These are phyloP conservation scores for Pichia sp. DNA, from an alignment of 1,139 yeast species.

Conservation along the genomic window DNA sequence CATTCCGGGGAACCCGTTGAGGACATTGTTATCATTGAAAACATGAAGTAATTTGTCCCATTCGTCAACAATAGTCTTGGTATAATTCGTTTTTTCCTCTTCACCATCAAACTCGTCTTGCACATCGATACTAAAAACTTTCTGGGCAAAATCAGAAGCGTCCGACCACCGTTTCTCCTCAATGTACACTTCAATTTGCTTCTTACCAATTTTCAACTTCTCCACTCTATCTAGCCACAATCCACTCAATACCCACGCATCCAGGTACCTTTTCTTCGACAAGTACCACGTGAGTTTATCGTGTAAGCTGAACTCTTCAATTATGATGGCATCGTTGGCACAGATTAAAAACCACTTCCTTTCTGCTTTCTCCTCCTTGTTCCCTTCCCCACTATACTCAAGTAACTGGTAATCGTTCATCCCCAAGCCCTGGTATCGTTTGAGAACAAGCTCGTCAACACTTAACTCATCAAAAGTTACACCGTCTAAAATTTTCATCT, in stretches of 20 bases:
- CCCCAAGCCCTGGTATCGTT: conserved; percentile 57
- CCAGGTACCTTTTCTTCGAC: conserved; percentile 48
- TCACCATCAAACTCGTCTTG: conserved; percentile 24
- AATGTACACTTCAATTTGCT: conserved; percentile 56
- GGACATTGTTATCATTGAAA: conserved; percentile 49
- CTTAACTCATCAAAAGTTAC: conserved; percentile 70
- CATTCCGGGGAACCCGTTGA: conserved; percentile 44
- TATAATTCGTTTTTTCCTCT: conserved; percentile 21
- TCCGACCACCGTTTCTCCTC: conserved; percentile 50
- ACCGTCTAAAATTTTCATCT: conserved; percentile 63
- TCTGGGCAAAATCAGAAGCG: conserved; percentile 50
- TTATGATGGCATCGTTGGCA: conserved; percentile 73
- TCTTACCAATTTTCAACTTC: conserved; percentile 58
- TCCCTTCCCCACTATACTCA: conserved; percentile 18
- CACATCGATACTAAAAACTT: conserved; percentile 39
- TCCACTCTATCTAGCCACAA: conserved; percentile 48
- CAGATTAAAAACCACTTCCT: conserved; percentile 63
- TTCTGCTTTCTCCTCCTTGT: conserved; percentile 8
- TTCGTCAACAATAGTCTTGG: conserved; percentile 39
- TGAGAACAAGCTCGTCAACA: conserved; percentile 75
- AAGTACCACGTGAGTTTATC: conserved; percentile 76
- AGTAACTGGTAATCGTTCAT: conserved; percentile 74
- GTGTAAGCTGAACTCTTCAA: conserved; percentile 59
- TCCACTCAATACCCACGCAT: conserved; percentile 76
- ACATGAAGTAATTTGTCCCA: conserved; percentile 69